Conservation (phyloP, 345 rosid species). For the Rhodamnia rubescens region DNA sequence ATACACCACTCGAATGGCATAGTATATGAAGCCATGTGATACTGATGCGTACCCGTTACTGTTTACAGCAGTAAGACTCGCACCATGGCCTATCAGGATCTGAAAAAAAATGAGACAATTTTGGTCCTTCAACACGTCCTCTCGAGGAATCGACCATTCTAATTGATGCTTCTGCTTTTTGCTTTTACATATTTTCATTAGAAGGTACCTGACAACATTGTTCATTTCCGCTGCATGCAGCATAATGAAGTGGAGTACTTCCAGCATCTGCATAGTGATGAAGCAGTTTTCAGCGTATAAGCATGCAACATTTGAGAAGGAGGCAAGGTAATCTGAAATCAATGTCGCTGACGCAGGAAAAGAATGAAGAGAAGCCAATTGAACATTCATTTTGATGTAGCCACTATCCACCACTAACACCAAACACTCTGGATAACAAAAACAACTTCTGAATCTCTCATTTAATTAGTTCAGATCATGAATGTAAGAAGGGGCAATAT, state of each 20-base stretch:
- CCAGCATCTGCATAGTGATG: constrained; percentile 51
- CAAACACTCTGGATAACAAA: not conserved
- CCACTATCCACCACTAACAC: not conserved
- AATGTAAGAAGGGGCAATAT: not conserved
- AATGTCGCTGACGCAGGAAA: not conserved
- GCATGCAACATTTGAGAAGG: not conserved
- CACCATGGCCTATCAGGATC: constrained; percentile 63
- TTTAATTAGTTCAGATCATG: no score
- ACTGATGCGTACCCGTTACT: constrained; percentile 40
- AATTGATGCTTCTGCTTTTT: not conserved
- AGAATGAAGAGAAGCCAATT: not conserved
- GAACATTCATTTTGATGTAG: not conserved
- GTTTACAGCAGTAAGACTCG: constrained; percentile 46
- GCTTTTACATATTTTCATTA: not conserved
- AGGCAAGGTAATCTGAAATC: not conserved
- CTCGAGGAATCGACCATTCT: not conserved
- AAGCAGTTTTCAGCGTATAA: not conserved
- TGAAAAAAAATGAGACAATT: constrained; percentile 12
- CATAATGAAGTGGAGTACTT: constrained; percentile 84
- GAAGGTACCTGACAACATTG: constrained; percentile 67
- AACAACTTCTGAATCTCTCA: not conserved
- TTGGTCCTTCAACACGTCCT: not conserved
- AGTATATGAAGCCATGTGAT: not conserved
- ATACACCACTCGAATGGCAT: not conserved
- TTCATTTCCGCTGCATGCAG: constrained; percentile 85